Evolutionary conservation across 305 asterid species (phyloP), one percentile per base, ranked within the genome.

Genomic region (Petunia hybrid): DNA sequence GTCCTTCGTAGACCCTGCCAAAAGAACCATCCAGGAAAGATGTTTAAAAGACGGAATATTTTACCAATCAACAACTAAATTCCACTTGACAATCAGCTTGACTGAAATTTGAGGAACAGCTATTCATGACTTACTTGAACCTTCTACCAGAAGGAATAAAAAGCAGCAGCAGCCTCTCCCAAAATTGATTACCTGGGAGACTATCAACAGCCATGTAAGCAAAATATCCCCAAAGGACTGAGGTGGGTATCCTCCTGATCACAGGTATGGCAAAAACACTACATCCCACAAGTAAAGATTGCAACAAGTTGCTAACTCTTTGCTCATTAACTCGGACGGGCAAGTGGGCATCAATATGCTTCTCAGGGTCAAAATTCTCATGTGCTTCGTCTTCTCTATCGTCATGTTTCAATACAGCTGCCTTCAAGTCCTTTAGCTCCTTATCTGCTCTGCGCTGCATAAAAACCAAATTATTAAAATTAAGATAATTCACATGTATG

Each of bases 161-260:
- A 77, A 92, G 88, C 62, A 92, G 88, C 38, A 89, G 59, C 0
- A 92, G 68, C 84, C 96, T 89, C 76, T 92, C 96, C 98, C 98
- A 94, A 63, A 92, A 86, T 80, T 94, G 98, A 68, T 92, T 94
- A 2, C 97, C 97, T 0, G 96, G 97, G 65, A 94, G 95, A 78
- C 97, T 90, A 67, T 94, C 98, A 3, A 94, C 89, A 45, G 96
- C 96, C 98, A 94, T 94, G 87, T 94, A 94, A 63, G 95, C 95
- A 22, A 93, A 93, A 82, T 93, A 93, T 9, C 98, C 97, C 97
- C 97, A 92, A 4, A 93, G 87, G 75, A 94, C 92, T 0, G 96
- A 94, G 3, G 96, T 90, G 2, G 98, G 97, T 56, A 94, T 92
- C 89, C 80, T 82, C 83, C 87, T 90, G 62, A 94, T 91, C 48